Evolutionary conservation across 768 basidiomycete species (phyloP), one percentile per base, ranked within the genome.

Genomic region (Termitomyces sp.): DNA sequence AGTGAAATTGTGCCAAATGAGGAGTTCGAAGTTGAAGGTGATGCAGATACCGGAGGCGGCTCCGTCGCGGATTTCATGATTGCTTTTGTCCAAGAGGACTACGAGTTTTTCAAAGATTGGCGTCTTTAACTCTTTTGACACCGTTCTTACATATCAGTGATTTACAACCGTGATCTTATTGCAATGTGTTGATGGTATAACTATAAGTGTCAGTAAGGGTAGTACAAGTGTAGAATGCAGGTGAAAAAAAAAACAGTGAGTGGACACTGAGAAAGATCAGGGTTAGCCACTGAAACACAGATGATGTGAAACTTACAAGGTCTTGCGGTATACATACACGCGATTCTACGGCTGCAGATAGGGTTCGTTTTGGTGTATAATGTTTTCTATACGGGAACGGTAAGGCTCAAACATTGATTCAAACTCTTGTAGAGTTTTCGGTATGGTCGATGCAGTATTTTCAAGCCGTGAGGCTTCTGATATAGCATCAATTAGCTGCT

Each of bases 1-100:
- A 30, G 64, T 60, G 3, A 72, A 68, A 12, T 61, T 62, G 17
- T 5, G 64, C 62, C 35, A 65, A 76, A 64, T 8, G 79, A 75
- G 23, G 75, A 61, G 2, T 71, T 71, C 4, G 72, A 65, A 32
- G 71, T 68, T 49, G 76, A 75, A 12, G 77, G 77, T 5, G 77
- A 75, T 3, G 79, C 74, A 14, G 79, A 77, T 27, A 3, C 25
- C 0, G 85, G 88, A 37, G 86, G 88, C 1, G 91, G 91, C 16
- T 86, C 84, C 9, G 76, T 88, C 17, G 85, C 87, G 40, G 92
- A 94, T 55, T 94, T 91, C 65, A 94, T 97, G 92, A 73, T 97
- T 30, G 66, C 73, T 16, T 79, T 84, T 61, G 84, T 88, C 25
- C 73, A 78, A 51, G 66, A 64, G 41, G 87, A 92, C 61, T 79